Evolutionary conservation across 352 stramenopile species (phyloP), one percentile per base, ranked within the genome.

Genomic region (Phytophthora agathidicida): DNA sequence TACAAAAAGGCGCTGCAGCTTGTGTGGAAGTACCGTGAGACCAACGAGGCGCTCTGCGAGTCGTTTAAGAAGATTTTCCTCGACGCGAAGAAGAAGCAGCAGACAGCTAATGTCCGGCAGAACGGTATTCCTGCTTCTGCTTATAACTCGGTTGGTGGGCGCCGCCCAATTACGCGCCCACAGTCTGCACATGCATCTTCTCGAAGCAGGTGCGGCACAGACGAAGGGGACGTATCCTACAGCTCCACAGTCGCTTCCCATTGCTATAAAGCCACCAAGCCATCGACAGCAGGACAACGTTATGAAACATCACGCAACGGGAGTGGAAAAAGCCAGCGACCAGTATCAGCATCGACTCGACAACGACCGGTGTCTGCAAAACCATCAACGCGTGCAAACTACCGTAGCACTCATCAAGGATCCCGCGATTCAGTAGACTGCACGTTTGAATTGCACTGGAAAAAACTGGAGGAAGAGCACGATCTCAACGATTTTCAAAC

Each of bases 1-100:
- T 93, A 91, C 49, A 91, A 91, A 60, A 91, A 93, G 48, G 80
- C 84, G 1, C 57, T 91, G 8, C 79, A 93, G 39, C 65, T 93
- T 3, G 77, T 86, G 19, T 76, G 59, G 51, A 83, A 77, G 39
- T 89, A 87, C 54, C 68, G 71, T 14, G 77, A 84, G 6, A 76
- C 65, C n/a, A 91, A 93, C 20, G 55, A 65, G 13, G 69, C 75
- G 4, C 56, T 93, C 1, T 90, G 69, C 45, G 67, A 76, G 5
- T 91, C 84, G 10, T 93, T 91, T 47, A 78, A 89, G 35, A 75
- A 83, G 31, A 88, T 86, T n/a, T 89, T 91, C 28, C 41, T 75
- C 9, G 79, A 87, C 32, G 81, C 84, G 1, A 93, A 86, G 64
- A 71, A 69, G 44, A 88, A 90, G 43, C 65, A 83, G 23, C 60